Evolutionary conservation across 148 eudicot genomes (phyloP).

Genomic region (Rheum nobile): DNA sequence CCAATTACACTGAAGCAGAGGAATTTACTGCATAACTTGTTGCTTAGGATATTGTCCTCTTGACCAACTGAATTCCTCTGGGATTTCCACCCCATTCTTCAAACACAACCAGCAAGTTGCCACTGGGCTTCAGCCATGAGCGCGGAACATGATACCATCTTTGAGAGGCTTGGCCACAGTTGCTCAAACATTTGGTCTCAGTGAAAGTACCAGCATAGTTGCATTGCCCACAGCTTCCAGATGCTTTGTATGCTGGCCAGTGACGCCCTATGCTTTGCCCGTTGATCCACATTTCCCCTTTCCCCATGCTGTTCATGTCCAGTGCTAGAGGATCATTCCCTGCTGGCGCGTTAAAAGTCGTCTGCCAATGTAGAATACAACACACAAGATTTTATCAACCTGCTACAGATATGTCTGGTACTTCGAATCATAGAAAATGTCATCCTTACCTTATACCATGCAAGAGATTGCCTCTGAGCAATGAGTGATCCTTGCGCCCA

Average conservation of each 20-base stretch:
- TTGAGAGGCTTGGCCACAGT: constrained; percentile 51
- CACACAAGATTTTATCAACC: too few species aligned
- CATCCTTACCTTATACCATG: constrained; percentile 37
- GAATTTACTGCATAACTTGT: not conserved
- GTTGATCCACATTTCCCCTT: constrained; percentile 49
- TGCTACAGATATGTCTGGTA: too few species aligned
- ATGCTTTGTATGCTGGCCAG: constrained; percentile 42
- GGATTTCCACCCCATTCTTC: constrained; percentile 28
- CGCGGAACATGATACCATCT: constrained; percentile 54
- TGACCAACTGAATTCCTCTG: constrained; percentile 3
- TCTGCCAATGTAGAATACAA: constrained; percentile 9
- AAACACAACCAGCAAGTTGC: constrained; percentile 40
- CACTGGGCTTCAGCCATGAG: constrained; percentile 42
- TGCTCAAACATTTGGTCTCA: constrained; percentile 42
- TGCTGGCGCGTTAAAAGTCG: constrained; percentile 37
- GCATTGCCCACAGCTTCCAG: constrained; percentile 32
- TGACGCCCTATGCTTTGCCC: constrained; percentile 52
- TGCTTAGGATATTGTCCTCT: constrained; percentile 4
- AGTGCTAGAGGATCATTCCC: constrained; percentile 48
- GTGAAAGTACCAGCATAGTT: constrained; percentile 37
- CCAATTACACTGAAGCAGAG: not conserved
- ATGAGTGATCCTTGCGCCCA: not conserved
- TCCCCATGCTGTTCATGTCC: constrained; percentile 47
- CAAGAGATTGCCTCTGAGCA: constrained; percentile 23
- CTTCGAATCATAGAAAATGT: not conserved